Conservation (phyloP, 768 basidiomycete species). For the Agaricus subrufescens region DNA sequence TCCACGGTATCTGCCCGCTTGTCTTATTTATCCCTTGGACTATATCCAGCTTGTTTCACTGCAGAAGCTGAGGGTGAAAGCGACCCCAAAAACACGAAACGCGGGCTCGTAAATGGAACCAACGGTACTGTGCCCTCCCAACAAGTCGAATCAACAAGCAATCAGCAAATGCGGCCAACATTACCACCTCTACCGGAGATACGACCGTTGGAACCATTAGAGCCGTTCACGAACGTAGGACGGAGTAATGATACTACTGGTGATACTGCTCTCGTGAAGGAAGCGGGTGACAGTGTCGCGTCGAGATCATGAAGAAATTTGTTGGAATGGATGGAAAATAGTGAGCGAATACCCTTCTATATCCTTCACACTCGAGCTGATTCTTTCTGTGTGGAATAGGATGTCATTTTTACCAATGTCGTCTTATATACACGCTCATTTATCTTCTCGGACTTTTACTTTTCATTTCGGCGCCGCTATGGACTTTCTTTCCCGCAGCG, state of each 20-base stretch:
- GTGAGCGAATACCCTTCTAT: neutral
- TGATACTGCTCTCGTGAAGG: neutral
- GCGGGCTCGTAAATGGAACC: neutral
- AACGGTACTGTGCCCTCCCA: neutral
- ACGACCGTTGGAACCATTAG: slow-evolving; percentile 6
- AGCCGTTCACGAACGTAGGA: slow-evolving; percentile 3
- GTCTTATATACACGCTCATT: neutral
- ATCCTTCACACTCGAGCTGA: neutral
- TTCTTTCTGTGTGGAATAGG: neutral
- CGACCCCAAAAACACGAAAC: too few relatives aligned
- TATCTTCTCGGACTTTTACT: neutral
- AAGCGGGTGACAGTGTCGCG: neutral
- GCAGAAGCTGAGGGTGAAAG: neutral
- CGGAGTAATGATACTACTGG: neutral
- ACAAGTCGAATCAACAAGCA: neutral
- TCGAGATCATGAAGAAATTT: neutral
- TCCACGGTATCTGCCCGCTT: neutral
- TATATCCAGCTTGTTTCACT: slow-evolving; percentile 5
- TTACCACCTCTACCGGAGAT: slow-evolving; percentile 6
- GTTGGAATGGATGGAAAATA: neutral
- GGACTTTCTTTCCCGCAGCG: neutral
- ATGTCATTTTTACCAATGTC: neutral
- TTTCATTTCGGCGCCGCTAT: neutral
- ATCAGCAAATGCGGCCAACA: slow-evolving; percentile 6
- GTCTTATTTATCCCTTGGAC: neutral